A percentile compares a stretch with the other conserved stretches of the same genome.
These are phyloP conservation scores for Omphalea diandra DNA, from an alignment of 441 rosid species.

Conservation along the genomic window DNA sequence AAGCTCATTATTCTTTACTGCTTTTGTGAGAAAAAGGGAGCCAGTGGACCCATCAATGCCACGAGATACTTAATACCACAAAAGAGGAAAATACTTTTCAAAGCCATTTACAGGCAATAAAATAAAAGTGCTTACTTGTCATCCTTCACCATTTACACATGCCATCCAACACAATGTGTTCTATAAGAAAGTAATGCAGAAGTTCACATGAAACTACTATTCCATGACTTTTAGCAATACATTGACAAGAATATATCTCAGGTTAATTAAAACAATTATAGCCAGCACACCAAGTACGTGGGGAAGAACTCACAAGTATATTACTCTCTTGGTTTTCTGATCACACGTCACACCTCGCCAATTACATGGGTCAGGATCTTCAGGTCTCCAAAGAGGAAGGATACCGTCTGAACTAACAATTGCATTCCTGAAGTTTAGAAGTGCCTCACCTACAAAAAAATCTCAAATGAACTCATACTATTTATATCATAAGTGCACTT, in stretches of 20 bases:
- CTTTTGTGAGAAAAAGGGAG: background rate
- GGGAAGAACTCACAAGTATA: constrained; percentile 59
- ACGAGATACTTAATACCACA: background rate
- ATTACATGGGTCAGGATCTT: constrained; percentile 95
- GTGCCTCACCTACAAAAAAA: constrained; percentile 69
- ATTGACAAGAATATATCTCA: constrained; percentile 8
- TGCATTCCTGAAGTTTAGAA: constrained; percentile 70
- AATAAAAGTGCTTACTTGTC: constrained; percentile 1
- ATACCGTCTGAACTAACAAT: constrained; percentile 65
- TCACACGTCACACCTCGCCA: constrained; percentile 95
- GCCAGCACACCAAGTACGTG: background rate
- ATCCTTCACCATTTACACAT: background rate
- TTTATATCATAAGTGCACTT: constrained; percentile 4
- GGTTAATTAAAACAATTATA: constrained; percentile 1
- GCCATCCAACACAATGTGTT: constrained; percentile 1
- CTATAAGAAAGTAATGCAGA: background rate
- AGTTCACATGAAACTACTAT: background rate
- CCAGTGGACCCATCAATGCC: background rate
- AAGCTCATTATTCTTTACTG: background rate
- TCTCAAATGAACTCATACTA: constrained; percentile 16
- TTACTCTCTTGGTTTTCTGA: constrained; percentile 74
- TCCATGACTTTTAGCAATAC: background rate
- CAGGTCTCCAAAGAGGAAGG: constrained; percentile 87
- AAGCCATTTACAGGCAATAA: constrained; percentile 6
- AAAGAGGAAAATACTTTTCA: background rate